Evolutionary conservation across 192 early-diverging fungal genomes (phyloP).

Genomic region (Phlyctochytrium arcticum): DNA sequence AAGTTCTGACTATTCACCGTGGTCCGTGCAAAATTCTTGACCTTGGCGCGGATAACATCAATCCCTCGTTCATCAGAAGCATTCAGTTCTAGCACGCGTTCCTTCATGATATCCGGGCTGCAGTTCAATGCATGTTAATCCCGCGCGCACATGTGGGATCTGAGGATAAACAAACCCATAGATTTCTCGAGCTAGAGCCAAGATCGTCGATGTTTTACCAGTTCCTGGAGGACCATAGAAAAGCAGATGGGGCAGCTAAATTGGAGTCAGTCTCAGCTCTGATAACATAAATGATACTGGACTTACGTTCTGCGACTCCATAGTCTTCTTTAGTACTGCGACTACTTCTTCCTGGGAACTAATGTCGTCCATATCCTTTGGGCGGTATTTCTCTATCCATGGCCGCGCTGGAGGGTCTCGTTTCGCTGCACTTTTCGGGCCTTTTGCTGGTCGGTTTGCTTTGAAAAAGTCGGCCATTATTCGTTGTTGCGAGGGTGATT

Average conservation of each 20-base stretch:
- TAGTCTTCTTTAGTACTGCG: constrained; percentile 71
- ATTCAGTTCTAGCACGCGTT: constrained; percentile 88
- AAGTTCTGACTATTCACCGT: constrained; percentile 39
- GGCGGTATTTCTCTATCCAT: constrained; percentile 96
- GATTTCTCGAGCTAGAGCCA: constrained; percentile 82
- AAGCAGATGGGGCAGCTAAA: constrained; percentile 88
- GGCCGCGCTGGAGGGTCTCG: constrained; percentile 29
- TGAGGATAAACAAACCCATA: constrained; percentile 57
- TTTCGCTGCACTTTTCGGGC: neutral
- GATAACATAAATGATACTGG: neutral
- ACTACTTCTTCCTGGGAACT: constrained; percentile 90
- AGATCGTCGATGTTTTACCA: constrained; percentile 93
- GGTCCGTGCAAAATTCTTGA: constrained; percentile 88
- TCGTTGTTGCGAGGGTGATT: too few relatives aligned
- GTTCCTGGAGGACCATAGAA: constrained; percentile 99
- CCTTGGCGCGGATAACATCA: constrained; percentile 81
- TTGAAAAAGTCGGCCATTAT: neutral
- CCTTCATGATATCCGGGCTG: constrained; percentile 74
- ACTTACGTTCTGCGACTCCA: constrained; percentile 84
- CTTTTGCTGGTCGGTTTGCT: neutral
- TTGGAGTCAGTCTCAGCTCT: neutral
- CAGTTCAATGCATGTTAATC: constrained; percentile 21
- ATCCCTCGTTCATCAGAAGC: constrained; percentile 99
- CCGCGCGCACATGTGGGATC: neutral
- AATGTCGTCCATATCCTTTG: constrained; percentile 79